Evolutionary conservation across 1,139 yeast genomes (phyloP), one percentile per base, ranked within the genome.

Genomic region (Trichomonascaceae sp.): DNA sequence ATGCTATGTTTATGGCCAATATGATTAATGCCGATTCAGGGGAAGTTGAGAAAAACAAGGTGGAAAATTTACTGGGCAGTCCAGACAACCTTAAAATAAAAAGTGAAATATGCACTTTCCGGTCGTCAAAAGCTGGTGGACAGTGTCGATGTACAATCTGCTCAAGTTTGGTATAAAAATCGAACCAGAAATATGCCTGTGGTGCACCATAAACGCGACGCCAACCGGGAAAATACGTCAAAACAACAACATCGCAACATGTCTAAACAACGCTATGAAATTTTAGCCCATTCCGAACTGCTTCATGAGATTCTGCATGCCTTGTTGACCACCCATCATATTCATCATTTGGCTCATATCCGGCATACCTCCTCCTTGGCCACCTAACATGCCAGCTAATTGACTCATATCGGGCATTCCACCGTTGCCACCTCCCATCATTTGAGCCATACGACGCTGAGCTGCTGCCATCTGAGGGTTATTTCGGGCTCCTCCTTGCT

Each of bases 281-380:
- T 10, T 12, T 36, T 47, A 46, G 17, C 78, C 79, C 60, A 81
- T 76, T 43, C 83, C 87, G 64, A 86, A 84, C 64, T 83, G 87
- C 67, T 80, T 78, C 84, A 87, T 86, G 88, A 86, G 82, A 64
- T 83, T 82, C 68, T 85, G 86, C 84, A 86, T 80, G 64, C 77
- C 80, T 12, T 95, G 95, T 66, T 85, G 85, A 66, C 75, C 80
- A 41, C 64, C 63, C 76, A 82, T 80, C 85, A 81, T 81, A 58
- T 67, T 71, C 77, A 72, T 72, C 77, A 82, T 83, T 61, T 71
- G 68, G 49, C 71, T 66, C 75, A 77, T 73, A 54, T 75, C 76
- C 12, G 79, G 79, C 80, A 78, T 69, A 47, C 79, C 77, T 45
- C 74, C 73, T 52, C 60, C 62, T 63, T 67, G 79, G 78, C 83